A percentile compares a stretch with the other conserved stretches of the same genome.
Conservation (phyloP, 2,329 filamentous ascomycete species). For the Helminthosporium solani region DNA sequence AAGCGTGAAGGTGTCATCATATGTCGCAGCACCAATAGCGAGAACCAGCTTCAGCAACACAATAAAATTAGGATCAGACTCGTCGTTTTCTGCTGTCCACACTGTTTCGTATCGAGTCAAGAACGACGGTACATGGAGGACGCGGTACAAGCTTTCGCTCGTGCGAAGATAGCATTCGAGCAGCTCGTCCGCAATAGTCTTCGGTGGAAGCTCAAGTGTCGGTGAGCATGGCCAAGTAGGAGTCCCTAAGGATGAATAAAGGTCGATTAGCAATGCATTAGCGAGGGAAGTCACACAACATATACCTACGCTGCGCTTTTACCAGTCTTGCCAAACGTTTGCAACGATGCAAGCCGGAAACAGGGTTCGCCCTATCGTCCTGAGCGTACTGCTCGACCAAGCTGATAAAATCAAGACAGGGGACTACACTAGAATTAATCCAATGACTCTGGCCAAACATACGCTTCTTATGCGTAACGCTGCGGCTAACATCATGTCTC, state of each 20-base stretch:
- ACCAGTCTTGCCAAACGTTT: conserved; percentile 57
- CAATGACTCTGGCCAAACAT: conserved; percentile 61
- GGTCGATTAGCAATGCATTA: background rate
- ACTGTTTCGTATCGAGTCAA: conserved; percentile 51
- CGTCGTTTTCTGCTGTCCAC: conserved; percentile 42
- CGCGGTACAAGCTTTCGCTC: conserved; percentile 50
- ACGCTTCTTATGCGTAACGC: conserved; percentile 57
- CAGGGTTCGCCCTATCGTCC: conserved; percentile 38
- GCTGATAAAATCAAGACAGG: conserved; percentile 51
- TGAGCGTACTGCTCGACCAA: conserved; percentile 45
- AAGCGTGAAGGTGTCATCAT: conserved; percentile 55
- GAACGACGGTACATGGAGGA: conserved; percentile 57
- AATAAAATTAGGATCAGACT: conserved; percentile 49
- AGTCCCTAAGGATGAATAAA: conserved; percentile 7
- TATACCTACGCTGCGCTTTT: conserved; percentile 48
- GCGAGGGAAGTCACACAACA: background rate
- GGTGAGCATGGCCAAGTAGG: conserved; percentile 52
- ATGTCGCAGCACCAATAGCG: conserved; percentile 56
- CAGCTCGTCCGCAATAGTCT: conserved; percentile 49
- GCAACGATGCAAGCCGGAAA: conserved; percentile 49
- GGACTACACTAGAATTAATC: conserved; percentile 49
- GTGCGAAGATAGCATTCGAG: conserved; percentile 53
- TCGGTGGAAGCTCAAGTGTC: conserved; percentile 50
- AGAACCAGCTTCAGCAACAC: conserved; percentile 60
- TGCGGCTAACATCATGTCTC: conserved; percentile 40